Conservation (phyloP, 441 rosid species). For the Jatropha podagrica region DNA sequence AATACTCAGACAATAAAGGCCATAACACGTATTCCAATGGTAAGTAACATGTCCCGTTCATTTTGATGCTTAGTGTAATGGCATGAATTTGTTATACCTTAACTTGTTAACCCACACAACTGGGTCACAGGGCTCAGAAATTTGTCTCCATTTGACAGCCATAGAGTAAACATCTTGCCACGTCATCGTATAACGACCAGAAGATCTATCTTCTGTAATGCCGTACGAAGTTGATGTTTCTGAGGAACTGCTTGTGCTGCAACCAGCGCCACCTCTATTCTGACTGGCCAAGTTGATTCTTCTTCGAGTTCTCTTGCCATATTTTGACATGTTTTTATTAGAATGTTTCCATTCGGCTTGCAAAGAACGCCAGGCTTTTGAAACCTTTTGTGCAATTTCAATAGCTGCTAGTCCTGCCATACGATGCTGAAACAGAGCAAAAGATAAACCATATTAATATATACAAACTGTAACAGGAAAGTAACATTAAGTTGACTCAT, state of each 20-base stretch:
- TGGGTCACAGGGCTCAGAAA: slow-evolving; percentile 99
- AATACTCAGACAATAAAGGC: background rate
- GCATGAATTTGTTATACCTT: slow-evolving; percentile 44
- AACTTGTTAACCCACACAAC: slow-evolving; percentile 97
- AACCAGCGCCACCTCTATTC: slow-evolving; percentile 96
- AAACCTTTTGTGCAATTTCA: slow-evolving; percentile 93
- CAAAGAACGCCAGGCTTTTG: slow-evolving; percentile 89
- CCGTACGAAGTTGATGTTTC: slow-evolving; percentile 73
- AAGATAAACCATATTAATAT: slow-evolving; percentile 26
- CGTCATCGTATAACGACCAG: slow-evolving; percentile 58
- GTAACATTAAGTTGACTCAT: background rate
- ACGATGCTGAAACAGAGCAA: slow-evolving; percentile 70
- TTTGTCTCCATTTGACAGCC: slow-evolving; percentile 98
- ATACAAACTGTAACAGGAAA: slow-evolving; percentile 17
- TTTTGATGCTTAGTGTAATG: slow-evolving; percentile 8
- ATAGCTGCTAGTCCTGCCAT: slow-evolving; percentile 99
- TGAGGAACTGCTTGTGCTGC: slow-evolving; percentile 80
- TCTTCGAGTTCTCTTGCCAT: slow-evolving; percentile 71
- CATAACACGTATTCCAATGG: background rate
- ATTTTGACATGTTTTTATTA: slow-evolving; percentile 53
- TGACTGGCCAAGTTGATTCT: slow-evolving; percentile 75
- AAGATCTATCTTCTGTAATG: slow-evolving; percentile 64
- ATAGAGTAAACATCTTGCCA: slow-evolving; percentile 88
- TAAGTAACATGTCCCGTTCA: slow-evolving; percentile 12
- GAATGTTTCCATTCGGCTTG: slow-evolving; percentile 73